Base-by-base conservation (phyloP, 257 asterid genomes). In the Solanum dulcamara region DNA sequence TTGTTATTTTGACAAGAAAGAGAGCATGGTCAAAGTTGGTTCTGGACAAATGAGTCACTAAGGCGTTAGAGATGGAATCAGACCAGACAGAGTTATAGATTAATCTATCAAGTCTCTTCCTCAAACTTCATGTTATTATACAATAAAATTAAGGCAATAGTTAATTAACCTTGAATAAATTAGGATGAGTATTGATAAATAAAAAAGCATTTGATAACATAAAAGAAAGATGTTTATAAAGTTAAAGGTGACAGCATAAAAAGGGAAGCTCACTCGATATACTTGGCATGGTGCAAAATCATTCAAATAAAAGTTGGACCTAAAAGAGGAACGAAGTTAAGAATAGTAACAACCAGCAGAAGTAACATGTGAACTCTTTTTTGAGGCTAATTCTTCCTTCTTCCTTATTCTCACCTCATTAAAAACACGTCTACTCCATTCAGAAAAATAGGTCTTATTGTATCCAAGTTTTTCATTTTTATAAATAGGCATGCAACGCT, bases 401-500 rank as follows among this genome's bases (percentile, higher is more conserved):
- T 87, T 92, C 91, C 91, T 91, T 67, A 83, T 59, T 84, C 71
- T 84, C 42, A 86, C 90, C 20, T 85, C 90, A 53, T 62, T 51
- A 13, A 92, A 89, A 42, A 94, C 93, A 77, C 84, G 80, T 42
- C 42, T 87, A 1, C 91, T 93, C 98, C 98, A 95, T 14, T 90
- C 90, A 8, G 89, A 81, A 84, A 95, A 95, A 59, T 90, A 88
- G 4, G 91, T 90, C 20, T 90, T 86, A 18, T 91, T 93, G 15
- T 90, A 20, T 35, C 97, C 98, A 33, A 95, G 91, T 77, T 74
- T 89, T 7, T 92, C 93, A 51, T 85, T 84, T 90, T 93, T 95
- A 74, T 88, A 92, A 24, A 90, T 17, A 10, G 93, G 64, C 97
- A 93, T 92, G 84, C 98, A 95, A 4, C 94, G 88, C 8, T 91